Evolutionary conservation across 768 basidiomycete species (phyloP), one percentile per base, ranked within the genome.

Genomic region (Melanogaster broomeanus): DNA sequence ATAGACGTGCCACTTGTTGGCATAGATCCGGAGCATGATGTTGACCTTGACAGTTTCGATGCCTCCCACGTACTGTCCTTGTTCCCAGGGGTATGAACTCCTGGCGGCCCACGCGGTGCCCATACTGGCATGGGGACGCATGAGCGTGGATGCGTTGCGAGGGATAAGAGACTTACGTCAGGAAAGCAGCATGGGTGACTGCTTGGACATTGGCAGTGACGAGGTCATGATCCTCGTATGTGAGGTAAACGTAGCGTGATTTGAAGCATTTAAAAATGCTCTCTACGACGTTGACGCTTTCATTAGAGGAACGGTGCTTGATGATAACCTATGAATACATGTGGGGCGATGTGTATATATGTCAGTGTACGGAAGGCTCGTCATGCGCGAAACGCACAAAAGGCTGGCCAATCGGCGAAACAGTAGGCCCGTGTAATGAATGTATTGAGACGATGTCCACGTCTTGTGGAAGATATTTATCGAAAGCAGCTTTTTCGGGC

Each of bases 181-280:
- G 76, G 75, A 98, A 98, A 0, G 97, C 97, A 12, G 96, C 96
- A 61, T 99, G 97, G 0, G 93, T 98, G 13, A 97, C 96, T 0
- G 96, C 97, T 70, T 99, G 97, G 0, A 97, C 98, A 60, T 98
- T 98, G 12, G 97, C 97, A 0, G 97, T 99, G 42, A 98, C 90
- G 37, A 83, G 77, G 62, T 99, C 97, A 63, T 99, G 97, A 48
- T 98, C 93, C 55, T 95, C 90, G 70, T 97, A 98, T n/a, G 85
- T 87, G 35, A 99, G 76, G 66, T 98, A 86, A 34, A 99, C 96
- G 60, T 85, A 92, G 48, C 94, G 84, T 2, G 90, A 92, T 41
- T 81, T 77, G 62, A 98, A 84, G 16, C 87, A 87, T 5, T 77
- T 75, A 45, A 99, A 80, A 33, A 98, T 85, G 58, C 74, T 79